Evolutionary conservation across 805 yeast species (phyloP), one percentile per base, ranked within the genome.

Genomic region (Sungouiella thailandica): DNA sequence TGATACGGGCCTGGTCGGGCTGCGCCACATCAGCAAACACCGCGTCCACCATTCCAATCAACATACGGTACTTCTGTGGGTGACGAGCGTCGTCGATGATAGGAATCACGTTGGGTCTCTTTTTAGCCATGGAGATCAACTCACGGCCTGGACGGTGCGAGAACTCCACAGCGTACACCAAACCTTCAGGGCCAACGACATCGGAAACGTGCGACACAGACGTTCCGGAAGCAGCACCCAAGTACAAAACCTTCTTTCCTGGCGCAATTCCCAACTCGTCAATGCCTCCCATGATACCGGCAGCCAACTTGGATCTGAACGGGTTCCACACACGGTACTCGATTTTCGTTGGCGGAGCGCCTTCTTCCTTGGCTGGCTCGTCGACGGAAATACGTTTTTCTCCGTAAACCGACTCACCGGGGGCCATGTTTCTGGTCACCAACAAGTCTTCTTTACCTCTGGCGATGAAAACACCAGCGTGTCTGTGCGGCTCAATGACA

Each of bases 311-410:
- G 40, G 97, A 90, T 81, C 98, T 84, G 84, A 93, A 93, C 46
- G 98, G 98, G 72, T 93, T 93, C 98, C 98, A 93, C 51, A 93
- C 98, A 78, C 98, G 89, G 81, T 93, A 93, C 74, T 93, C 98
- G 43, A 80, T 77, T 76, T 93, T 93, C 58, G 97, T 88, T 48
- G 93, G 80, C 50, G 93, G 85, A 39, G 80, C 85, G 58, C 83
- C 83, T 57, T 83, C 95, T 59, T 83, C 95, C 55, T 72, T 78
- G 38, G 90, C 77, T 48, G 97, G 95, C 61, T 85, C 96, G 64
- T 93, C 98, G 43, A 93, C 76, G 39, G 94, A 68, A 45, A 93
- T 75, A 74, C 97, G 80, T 80, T 93, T 93, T 73, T 93, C 98
- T 58, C 97, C 97, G 71, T 93, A 93, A 36, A 93, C 98, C 38